Evolutionary conservation across 495 filamentous ascomycete genomes (phyloP), one percentile per base, ranked within the genome.

Genomic region (Pyronema omphalodes): DNA sequence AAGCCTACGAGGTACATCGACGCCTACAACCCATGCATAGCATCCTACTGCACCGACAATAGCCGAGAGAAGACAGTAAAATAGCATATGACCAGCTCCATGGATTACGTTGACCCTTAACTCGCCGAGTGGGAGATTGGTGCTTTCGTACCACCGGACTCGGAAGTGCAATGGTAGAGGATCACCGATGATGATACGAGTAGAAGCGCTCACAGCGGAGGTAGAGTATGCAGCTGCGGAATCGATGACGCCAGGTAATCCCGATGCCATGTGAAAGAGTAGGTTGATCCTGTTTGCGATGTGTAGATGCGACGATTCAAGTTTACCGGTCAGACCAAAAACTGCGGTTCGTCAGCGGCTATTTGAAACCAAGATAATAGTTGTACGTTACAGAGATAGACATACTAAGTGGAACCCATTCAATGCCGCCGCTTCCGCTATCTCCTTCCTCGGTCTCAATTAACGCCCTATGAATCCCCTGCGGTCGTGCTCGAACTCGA

Each of bases 301-400:
- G 71, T 98, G 91, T 57, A 98, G 72, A 65, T 98, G 91, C 61
- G 79, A 84, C 34, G 80, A 73, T 65, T 98, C 89, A 15, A 96
- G 74, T 0, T 84, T 89, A 14, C 91, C 91, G 44, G 88, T 79
- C 17, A 98, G 71, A 8, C 88, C 86, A 60, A 98, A 84, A 7
- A 91, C 84, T 63, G 8, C 54, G 53, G 51, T 34, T 37, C 29
- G 40, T 55, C 14, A 55, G 19, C 44, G 19, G 15, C 44, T 53
- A 14, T 3, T 3, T 29, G 23, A 29, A 29, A 29, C 23, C 23
- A 29, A 29, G 23, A 1, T 29, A 2, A 1, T 29, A 5, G 23
- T n/a, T n/a, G n/a, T n/a, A n/a, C n/a, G n/a, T 29, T 29, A 17
- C 14, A 19, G 29, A 44, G 44, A n/a, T 8, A 53, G 36, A 59